These are phyloP conservation scores for Hura crepitans DNA, from an alignment of 441 rosid genomes.

Conservation along the genomic window DNA sequence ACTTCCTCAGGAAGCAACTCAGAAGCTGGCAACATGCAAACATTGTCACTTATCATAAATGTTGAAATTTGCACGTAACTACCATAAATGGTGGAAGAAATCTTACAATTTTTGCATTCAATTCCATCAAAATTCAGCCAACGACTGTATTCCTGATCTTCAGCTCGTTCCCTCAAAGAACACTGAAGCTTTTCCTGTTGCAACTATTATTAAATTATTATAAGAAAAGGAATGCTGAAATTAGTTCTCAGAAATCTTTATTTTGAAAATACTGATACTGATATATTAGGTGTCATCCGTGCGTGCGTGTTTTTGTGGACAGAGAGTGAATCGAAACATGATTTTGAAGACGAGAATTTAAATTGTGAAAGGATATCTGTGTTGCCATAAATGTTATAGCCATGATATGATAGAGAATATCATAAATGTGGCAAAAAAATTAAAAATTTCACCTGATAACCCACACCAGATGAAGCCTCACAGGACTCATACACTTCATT, in stretches of 20 bases:
- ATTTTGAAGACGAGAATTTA: not conserved
- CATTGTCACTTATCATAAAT: conserved; percentile 28
- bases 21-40: conserved; percentile 46
- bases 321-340: not conserved
- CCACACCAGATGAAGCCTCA: conserved; percentile 37
- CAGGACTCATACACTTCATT: conserved; percentile 44
- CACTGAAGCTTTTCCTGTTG: conserved; percentile 43
- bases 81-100: conserved; percentile 18
- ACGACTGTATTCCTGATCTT: conserved; percentile 32
- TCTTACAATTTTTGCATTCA: conserved; percentile 39
- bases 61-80: conserved; percentile 19
- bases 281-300: too few species aligned
- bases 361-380: not conserved
- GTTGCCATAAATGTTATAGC: not conserved
- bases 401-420: not conserved
- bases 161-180: conserved; percentile 29
- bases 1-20: conserved; percentile 39
- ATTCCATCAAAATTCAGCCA: conserved; percentile 40
- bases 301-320: not conserved
- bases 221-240: conserved; percentile 9
- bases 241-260: not conserved
- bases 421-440: not conserved
- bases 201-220: conserved; percentile 8
- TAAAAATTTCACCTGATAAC: conserved; percentile 39
- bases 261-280: not conserved